Base-by-base conservation (phyloP, 2,329 filamentous ascomycete genomes). In the Diaporthe citriasiana region DNA sequence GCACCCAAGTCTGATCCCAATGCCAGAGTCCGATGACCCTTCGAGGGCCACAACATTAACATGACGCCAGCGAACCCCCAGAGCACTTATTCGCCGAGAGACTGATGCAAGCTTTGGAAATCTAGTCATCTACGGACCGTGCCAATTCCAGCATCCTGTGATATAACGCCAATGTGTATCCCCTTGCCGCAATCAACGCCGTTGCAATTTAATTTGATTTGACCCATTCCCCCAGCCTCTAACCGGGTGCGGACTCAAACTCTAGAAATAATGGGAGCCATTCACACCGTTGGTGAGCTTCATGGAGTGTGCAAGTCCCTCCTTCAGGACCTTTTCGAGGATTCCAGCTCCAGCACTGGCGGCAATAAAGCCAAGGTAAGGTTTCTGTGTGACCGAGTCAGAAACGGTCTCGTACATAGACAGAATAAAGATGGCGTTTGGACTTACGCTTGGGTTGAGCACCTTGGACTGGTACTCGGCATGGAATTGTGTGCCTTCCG, bases 321-420 rank as follows among this genome's bases (percentile, higher is more conserved):
- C 78, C 76, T 80, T 78, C 45, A 80, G 79, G 40, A 86, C 78
- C 65, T 81, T 73, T 35, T 87, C 89, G 60, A 96, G 84, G 79
- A 92, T 89, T 19, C 93, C 93, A 2, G 92, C 89, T 19, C 93
- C 93, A 2, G 92, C 89, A 70, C 91, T 91, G 2, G 95, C 94
- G 42, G 95, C 95, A 60, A 98, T 89, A 82, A 98, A 95, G 60
- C 95, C 95, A 30, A 98, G 87, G 84, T 94, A 97, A 1, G 94
- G 92, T 30, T 56, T 73, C 74, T 75, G 50, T 57, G 3, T 5
- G 13, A 17, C 12, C 17, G 8, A 79, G 76, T 77, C 79, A 71
- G 79, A 76, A 27, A 40, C 35, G 9, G 9, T 45, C 12, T 53
- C 35, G 13, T 56, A 12, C 76, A 2, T 38, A 7, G 25, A 1